A percentile compares a stretch with the other conserved stretches of the same genome.
phyloP scores from a whole-genome alignment of 305 asterid genomes.

The Ajuga reptans region DNA sequence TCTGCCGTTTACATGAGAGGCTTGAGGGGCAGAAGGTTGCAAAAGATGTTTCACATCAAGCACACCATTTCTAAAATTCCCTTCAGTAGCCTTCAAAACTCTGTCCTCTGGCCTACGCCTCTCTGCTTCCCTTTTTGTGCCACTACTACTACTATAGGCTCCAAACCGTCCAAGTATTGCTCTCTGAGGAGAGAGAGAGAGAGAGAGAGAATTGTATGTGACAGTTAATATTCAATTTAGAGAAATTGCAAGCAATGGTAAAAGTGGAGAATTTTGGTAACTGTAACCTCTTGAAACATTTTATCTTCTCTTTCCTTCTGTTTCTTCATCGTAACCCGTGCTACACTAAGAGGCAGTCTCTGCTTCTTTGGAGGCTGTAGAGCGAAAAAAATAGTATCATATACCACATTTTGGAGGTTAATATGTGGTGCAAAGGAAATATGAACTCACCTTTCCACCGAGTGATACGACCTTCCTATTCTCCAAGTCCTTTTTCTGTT shows the following conservation, averaged over 20 bases:
- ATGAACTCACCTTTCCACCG: constrained; percentile 66
- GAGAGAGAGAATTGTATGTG: neutral
- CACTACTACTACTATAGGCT: constrained; percentile 31
- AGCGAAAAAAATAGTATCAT: neutral
- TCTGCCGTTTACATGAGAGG: constrained; percentile 17
- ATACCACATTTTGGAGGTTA: neutral
- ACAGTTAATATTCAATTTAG: neutral
- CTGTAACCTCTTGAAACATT: constrained; percentile 59
- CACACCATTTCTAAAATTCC: constrained; percentile 67
- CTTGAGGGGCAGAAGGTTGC: constrained; percentile 36
- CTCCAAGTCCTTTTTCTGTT: constrained; percentile 70
- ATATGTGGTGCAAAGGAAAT: neutral
- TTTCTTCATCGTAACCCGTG: constrained; percentile 64
- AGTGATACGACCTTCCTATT: constrained; percentile 70
- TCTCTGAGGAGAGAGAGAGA: constrained; percentile 26
- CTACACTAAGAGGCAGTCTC: constrained; percentile 75
- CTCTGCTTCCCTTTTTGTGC: constrained; percentile 29
- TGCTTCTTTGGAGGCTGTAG: constrained; percentile 74
- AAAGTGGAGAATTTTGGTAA: too few species aligned
- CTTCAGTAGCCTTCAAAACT: constrained; percentile 55
- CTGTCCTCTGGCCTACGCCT: constrained; percentile 56
- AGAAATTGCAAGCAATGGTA: too few species aligned
- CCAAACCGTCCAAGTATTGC: constrained; percentile 54
- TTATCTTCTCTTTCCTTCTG: constrained; percentile 73
- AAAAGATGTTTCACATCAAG: constrained; percentile 60